Base-by-base conservation (phyloP, 768 basidiomycete genomes). In the Hysterangium stoloniferum region DNA sequence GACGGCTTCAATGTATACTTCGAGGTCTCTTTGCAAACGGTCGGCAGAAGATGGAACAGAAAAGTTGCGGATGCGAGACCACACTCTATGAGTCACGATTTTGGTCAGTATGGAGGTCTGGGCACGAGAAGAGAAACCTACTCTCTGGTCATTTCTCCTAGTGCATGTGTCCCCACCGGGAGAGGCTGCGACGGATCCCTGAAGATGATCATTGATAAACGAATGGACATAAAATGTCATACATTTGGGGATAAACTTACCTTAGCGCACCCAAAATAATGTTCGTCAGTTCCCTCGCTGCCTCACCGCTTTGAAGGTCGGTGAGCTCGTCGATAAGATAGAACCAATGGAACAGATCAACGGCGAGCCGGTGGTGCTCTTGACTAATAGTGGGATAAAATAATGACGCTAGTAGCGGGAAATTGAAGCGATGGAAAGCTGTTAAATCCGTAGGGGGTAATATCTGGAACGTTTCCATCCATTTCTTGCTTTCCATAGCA, bases 401-500 rank as follows among this genome's bases (percentile, higher is more conserved):
- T 78, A 79, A 17, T 8, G 40, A 4, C 29, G 27, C 31, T 22
- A 59, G 22, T 19, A 57, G 42, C 54, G 55, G 33, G 40, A 61
- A 59, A 31, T 61, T 57, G 46, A 55, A 57, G 36, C 48, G 54
- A 31, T 60, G 45, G 56, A 61, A 59, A 8, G 56, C 53, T 24
- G 19, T n/a, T 46, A 57, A 57, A 5, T 53, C 55, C 17, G 43
- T 15, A 7, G 55, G 48, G 29, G 36, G 24, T 13, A 61, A 58
- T 2, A 57, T 19, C 15, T 57, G 25, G 52, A 53, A 59, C 24
- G 33, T 42, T 34, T 48, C 53, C 27, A 57, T 37, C 60, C 60
- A 61, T 4, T n/a, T 74, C 74, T 45, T 74, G 77, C 59, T 82
- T 82, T 56, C 73, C n/a, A n/a, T n/a, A n/a, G n/a, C n/a, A n/a